Base-by-base conservation (phyloP, 75 land plant genomes). In the Chamaecyparis obtusa region DNA sequence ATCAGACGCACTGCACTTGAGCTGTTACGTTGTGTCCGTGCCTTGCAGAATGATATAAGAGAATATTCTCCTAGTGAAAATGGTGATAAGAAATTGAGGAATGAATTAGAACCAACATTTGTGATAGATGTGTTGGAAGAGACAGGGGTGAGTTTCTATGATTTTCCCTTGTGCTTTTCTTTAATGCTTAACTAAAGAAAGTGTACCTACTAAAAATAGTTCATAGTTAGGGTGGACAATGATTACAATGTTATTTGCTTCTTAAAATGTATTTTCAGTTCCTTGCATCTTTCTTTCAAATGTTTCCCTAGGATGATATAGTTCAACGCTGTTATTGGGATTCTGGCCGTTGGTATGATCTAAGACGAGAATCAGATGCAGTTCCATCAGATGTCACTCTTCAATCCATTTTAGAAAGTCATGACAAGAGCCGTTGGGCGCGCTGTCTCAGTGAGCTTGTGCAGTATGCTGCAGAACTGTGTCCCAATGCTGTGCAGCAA, bases 101-200 rank as follows among this genome's bases (percentile, higher is more conserved):
- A 85, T 87, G 95, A 93, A 80, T 88, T 90, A 36, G 94, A 93
- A 84, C 96, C 99, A 82, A 97, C 98, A 21, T 97, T 93, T 93
- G 92, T 98, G 83, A 97, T 98, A 84, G 99, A 98, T 88, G 98
- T 98, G 37, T 94, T 97, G n/a, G 99, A 98, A 90, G 99, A 98
- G 89, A 90, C 98, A 89, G 99, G 99, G 93, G 99, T 98, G 88
- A 84, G 93, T 78, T 55, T 74, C 83, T 13, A 27, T n/a, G 51
- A 9, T 44, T 80, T 81, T 46, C 37, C 11, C n/a, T n/a, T n/a
- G 51, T 81, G 27, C 30, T 80, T 9, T 1, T 81, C 43, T 46
- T 81, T 46, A 15, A 81, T 74, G 76, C 33, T 74, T 3, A 32
- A 32, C 14, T 32, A 32, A 74, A 32, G 0, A 24, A 32, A 7